phyloP scores from a whole-genome alignment of 306 rosid species.

The Psophocarpus tetragonolobus region DNA sequence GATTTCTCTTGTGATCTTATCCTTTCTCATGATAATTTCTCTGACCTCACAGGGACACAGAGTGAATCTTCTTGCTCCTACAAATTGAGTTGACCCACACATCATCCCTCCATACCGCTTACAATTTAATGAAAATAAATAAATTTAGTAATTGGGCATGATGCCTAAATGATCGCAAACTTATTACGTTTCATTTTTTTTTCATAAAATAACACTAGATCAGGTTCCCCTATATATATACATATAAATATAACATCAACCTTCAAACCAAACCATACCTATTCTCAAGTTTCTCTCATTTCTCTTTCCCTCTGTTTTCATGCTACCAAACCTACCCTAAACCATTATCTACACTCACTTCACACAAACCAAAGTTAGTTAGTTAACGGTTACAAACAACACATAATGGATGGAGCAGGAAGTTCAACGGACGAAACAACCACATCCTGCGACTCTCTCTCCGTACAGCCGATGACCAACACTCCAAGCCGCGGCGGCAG shows the following conservation, averaged over 20 bases:
- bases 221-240: background rate
- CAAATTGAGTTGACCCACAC: conserved; percentile 61
- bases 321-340: background rate
- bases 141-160: conserved; percentile 11
- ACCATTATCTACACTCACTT: background rate
- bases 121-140: background rate
- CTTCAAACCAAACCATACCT: conserved; percentile 31
- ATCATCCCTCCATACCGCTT: conserved; percentile 40
- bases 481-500: conserved; percentile 66
- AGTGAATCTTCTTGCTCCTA: conserved; percentile 64
- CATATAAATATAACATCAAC: conserved; percentile 54
- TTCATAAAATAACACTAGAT: background rate
- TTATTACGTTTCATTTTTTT: background rate
- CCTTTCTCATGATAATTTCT: no score
- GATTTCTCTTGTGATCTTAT: no score
- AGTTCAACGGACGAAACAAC: conserved; percentile 66
- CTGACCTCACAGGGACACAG: no score
- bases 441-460: conserved; percentile 49
- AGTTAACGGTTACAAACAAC: background rate
- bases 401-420: conserved; percentile 59
- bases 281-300: conserved; percentile 3
- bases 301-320: background rate
- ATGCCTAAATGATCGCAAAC: background rate
- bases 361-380: background rate
- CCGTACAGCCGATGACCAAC: conserved; percentile 47